Evolutionary conservation across 495 filamentous ascomycete genomes (phyloP).

Genomic region (Podospora fimiseda): DNA sequence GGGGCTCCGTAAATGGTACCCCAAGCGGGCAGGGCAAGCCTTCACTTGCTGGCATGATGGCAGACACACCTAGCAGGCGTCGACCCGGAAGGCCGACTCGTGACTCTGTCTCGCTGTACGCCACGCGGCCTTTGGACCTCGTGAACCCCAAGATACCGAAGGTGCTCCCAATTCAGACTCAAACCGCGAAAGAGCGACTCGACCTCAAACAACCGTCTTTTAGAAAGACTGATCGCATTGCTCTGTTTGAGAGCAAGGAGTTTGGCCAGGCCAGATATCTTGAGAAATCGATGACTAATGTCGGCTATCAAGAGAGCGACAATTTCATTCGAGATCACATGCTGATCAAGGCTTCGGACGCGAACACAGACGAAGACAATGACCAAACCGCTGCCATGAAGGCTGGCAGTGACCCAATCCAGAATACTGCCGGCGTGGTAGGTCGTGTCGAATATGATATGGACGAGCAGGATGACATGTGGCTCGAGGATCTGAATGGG

Average conservation of each 20-base stretch:
- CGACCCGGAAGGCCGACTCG: slow-evolving; percentile 41
- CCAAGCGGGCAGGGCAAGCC: slow-evolving; percentile 24
- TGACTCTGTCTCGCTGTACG: slow-evolving; percentile 43
- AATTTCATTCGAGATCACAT: slow-evolving; percentile 68
- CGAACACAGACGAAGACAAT: slow-evolving; percentile 74
- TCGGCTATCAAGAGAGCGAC: slow-evolving; percentile 93
- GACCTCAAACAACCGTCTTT: slow-evolving; percentile 54
- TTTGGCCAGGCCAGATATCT: slow-evolving; percentile 57
- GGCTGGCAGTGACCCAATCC: slow-evolving; percentile 52
- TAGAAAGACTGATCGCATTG: slow-evolving; percentile 49
- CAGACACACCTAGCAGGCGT: slow-evolving; percentile 40
- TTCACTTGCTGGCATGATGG: slow-evolving; percentile 15
- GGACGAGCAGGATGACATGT: slow-evolving; percentile 98
- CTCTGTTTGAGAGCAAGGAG: slow-evolving; percentile 50
- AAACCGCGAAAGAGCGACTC: slow-evolving; percentile 52
- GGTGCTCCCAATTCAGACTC: slow-evolving; percentile 47
- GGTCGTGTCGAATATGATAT: slow-evolving; percentile 97
- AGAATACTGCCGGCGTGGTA: slow-evolving; percentile 37
- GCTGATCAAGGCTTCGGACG: slow-evolving; percentile 70
- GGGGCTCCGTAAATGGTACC: slow-evolving; percentile 16
- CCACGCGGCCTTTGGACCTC: slow-evolving; percentile 36
- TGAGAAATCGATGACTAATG: slow-evolving; percentile 85
- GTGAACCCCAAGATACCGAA: slow-evolving; percentile 40
- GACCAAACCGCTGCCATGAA: slow-evolving; percentile 55
- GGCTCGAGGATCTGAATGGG: slow-evolving; percentile 79